Conservation (phyloP, 2,329 filamentous ascomycete genomes). For the Diaporthe citrichinensis region DNA sequence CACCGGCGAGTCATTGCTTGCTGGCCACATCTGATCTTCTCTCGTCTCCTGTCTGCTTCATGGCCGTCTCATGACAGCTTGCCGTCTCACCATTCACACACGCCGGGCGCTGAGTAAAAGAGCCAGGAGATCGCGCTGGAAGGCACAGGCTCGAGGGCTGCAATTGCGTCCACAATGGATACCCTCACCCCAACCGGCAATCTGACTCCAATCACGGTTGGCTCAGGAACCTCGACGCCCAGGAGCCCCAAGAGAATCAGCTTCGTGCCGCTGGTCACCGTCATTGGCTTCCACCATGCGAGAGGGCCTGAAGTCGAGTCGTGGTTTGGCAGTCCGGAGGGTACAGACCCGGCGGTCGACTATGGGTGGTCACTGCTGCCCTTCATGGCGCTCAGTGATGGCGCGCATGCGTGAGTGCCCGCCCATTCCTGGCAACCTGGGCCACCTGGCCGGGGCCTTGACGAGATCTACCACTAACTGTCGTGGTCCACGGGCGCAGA, state of each 20-base stretch:
- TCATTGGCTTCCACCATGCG: conserved; percentile 89
- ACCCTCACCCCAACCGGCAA: conserved; percentile 38
- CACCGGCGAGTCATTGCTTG: conserved; percentile 33
- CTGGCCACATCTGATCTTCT: conserved; percentile 12
- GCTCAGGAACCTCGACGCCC: conserved; percentile 40
- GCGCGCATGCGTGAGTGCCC: conserved; percentile 88
- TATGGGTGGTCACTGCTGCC: conserved; percentile 94
- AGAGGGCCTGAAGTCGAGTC: conserved; percentile 92
- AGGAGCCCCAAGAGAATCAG: conserved; percentile 46
- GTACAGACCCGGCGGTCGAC: conserved; percentile 81
- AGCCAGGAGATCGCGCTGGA: conserved; percentile 12
- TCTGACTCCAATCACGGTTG: conserved; percentile 26
- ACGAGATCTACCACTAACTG: neutral
- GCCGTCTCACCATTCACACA: neutral
- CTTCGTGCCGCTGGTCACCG: conserved; percentile 80
- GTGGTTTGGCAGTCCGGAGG: conserved; percentile 86
- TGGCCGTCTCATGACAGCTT: conserved; percentile 31
- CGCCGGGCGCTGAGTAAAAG: neutral
- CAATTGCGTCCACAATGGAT: conserved; percentile 37
- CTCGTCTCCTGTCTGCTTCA: conserved; percentile 26
- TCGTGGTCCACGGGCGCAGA: conserved; percentile 57
- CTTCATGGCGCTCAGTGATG: conserved; percentile 97
- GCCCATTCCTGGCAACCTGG: neutral
- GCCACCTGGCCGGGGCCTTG: conserved; percentile 21
- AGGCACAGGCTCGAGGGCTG: conserved; percentile 27